Base-by-base conservation (phyloP, 2,329 filamentous ascomycete species). In the Aureobasidium uvarum region DNA sequence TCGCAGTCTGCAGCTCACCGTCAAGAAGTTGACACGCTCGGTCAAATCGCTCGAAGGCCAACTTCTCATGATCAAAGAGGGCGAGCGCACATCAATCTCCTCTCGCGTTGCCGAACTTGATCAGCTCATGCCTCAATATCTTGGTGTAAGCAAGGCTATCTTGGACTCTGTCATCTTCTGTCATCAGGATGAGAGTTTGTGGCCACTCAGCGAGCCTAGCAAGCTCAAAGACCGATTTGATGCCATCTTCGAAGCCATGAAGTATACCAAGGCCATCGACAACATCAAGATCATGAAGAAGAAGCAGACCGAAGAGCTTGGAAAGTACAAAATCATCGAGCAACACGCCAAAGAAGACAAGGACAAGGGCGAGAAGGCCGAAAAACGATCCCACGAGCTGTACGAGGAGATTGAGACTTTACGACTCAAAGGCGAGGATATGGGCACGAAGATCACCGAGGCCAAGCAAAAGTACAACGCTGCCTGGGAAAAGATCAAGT, bases 91-190 rank as follows among this genome's bases (percentile, higher is more conserved):
- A 5, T 86, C 88, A 5, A 85, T 93, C 41, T 97, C 94, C 1
- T 91, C 90, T 3, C 87, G 89, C 48, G 87, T 91, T 20, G 87
- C 87, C 11, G 91, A 97, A 70, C 83, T 98, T 39, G 90, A 97
- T 75, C 84, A 88, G 69, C 85, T 94, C 70, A 89, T 99, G 75
- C 92, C 94, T 0, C 86, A 90, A 70, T 89, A 91, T 69, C 84
- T 99, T 0, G 95, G 95, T 43, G 95, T 97, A 3, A 95, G 92
- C 1, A 88, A 89, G 64, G 93, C 95, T 14, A 88, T 99, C 64
- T 84, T 99, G 31, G 93, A 98, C 70, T 90, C 89, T 66, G 95
- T 99, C 75, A 97, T 99, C 70, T 99, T 99, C 78, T 99, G 95
- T 75, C 95, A 99, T 74, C 95, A 99, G 74, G 95, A 99, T 75